Conservation (phyloP, 306 rosid genomes). For the Vigna hirtella region DNA sequence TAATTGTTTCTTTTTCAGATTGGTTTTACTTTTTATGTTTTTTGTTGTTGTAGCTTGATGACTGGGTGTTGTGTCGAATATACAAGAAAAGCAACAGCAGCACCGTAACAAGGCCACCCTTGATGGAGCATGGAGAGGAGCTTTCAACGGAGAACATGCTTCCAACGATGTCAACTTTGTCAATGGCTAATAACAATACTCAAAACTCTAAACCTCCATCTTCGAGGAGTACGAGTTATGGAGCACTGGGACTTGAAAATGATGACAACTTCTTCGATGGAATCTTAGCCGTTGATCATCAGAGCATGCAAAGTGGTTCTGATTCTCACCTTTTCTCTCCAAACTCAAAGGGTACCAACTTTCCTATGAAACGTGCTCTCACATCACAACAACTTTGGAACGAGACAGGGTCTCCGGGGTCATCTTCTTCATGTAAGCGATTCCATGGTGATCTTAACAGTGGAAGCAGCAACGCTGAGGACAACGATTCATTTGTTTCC, state of each 20-base stretch:
- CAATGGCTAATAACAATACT: conserved; percentile 29
- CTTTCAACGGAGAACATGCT: conserved; percentile 57
- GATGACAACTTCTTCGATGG: conserved; percentile 66
- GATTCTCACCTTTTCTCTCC: conserved; percentile 38
- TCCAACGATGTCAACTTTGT: conserved; percentile 40
- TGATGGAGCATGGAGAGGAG: conserved; percentile 60
- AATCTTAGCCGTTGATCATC: conserved; percentile 46
- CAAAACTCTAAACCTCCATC: conserved; percentile 43
- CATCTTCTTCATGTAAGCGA: conserved; percentile 61
- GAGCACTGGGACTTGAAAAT: conserved; percentile 50
- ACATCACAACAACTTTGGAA: conserved; percentile 62
- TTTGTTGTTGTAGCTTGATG: conserved; percentile 67
- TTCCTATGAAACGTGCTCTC: conserved; percentile 53
- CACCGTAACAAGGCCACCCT: conserved; percentile 56
- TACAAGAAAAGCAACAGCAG: conserved; percentile 70
- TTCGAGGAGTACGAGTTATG: conserved; percentile 44
- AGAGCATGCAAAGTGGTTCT: conserved; percentile 46
- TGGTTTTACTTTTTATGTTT: not conserved
- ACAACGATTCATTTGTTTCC: conserved; percentile 68
- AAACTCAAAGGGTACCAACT: conserved; percentile 41
- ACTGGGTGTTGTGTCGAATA: conserved; percentile 96
- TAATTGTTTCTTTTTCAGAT: not conserved
- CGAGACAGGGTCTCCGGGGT: conserved; percentile 56
- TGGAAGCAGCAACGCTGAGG: conserved; percentile 45
- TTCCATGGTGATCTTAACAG: conserved; percentile 74